Conservation (phyloP, 2,329 filamentous ascomycete species). For the Domatiomyces catenatus region DNA sequence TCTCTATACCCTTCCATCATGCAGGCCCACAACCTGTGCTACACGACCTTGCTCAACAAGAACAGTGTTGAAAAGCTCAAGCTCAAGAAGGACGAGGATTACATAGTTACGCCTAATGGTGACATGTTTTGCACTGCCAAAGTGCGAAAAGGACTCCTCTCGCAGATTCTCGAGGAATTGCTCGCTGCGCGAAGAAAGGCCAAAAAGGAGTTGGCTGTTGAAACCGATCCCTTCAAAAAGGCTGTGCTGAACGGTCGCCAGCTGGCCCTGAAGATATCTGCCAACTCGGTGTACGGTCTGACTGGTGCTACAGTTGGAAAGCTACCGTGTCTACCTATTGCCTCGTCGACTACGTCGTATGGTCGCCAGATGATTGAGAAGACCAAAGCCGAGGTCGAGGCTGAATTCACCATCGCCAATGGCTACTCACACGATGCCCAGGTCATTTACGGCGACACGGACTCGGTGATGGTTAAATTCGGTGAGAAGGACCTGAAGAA, state of each 20-base stretch:
- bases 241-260: slow-evolving; percentile 95
- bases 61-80: slow-evolving; percentile 58
- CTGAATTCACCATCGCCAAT: slow-evolving; percentile 77
- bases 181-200: slow-evolving; percentile 84
- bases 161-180: slow-evolving; percentile 91
- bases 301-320: slow-evolving; percentile 95
- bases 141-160: slow-evolving; percentile 76
- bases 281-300: slow-evolving; percentile 94
- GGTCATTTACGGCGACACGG: slow-evolving; percentile 96
- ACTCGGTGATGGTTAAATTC: slow-evolving; percentile 99
- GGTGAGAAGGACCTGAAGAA: slow-evolving; percentile 73
- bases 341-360: slow-evolving; percentile 91
- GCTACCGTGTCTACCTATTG: slow-evolving; percentile 83
- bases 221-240: slow-evolving; percentile 94
- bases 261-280: slow-evolving; percentile 85
- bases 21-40: slow-evolving; percentile 95
- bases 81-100: slow-evolving; percentile 79
- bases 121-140: slow-evolving; percentile 84
- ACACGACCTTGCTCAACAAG: slow-evolving; percentile 81
- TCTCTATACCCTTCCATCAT: slow-evolving; percentile 98
- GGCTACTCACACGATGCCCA: slow-evolving; percentile 89
- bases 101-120: slow-evolving; percentile 87
- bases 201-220: slow-evolving; percentile 72
- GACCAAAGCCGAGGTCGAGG: slow-evolving; percentile 90
- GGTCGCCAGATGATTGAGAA: slow-evolving; percentile 98